Conservation (phyloP, 192 early-diverging fungal genomes). For the Dimargaris cristalligena region DNA sequence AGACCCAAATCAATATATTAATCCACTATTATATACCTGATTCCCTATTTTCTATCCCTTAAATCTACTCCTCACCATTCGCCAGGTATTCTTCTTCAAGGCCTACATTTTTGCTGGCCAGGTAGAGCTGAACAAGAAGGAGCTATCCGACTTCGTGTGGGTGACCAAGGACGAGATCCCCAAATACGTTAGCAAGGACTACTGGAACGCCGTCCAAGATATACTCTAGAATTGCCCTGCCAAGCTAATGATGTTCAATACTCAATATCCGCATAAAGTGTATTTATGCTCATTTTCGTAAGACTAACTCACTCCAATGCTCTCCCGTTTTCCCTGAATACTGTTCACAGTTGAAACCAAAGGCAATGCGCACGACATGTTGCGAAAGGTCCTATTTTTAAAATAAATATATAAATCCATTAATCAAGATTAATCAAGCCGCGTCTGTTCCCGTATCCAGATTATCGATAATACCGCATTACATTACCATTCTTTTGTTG, state of each 20-base stretch:
- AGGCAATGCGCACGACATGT: background rate
- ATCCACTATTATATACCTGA: background rate
- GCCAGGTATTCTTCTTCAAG: conserved; percentile 66
- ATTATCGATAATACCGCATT: too few species aligned
- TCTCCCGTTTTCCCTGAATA: too few species aligned
- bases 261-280: too few species aligned
- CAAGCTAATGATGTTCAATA: too few species aligned
- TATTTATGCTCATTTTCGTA: too few species aligned
- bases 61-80: conserved; percentile 6
- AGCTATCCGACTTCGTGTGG: conserved; percentile 55
- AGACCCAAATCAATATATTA: conserved; percentile 2
- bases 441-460: too few species aligned
- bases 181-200: conserved; percentile 28
- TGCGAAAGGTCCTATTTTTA: background rate
- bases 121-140: conserved; percentile 33
- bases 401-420: background rate
- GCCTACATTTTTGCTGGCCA: conserved; percentile 52
- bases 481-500: too few species aligned
- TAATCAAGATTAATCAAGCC: too few species aligned
- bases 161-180: conserved; percentile 49
- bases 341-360: too few species aligned
- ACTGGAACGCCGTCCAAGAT: conserved; percentile 33
- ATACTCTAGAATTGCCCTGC: conserved; percentile 20
- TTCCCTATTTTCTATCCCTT: background rate
- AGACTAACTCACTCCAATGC: too few species aligned